Base-by-base conservation (phyloP, 2,329 filamentous ascomycete species). In the Neurospora crassa region DNA sequence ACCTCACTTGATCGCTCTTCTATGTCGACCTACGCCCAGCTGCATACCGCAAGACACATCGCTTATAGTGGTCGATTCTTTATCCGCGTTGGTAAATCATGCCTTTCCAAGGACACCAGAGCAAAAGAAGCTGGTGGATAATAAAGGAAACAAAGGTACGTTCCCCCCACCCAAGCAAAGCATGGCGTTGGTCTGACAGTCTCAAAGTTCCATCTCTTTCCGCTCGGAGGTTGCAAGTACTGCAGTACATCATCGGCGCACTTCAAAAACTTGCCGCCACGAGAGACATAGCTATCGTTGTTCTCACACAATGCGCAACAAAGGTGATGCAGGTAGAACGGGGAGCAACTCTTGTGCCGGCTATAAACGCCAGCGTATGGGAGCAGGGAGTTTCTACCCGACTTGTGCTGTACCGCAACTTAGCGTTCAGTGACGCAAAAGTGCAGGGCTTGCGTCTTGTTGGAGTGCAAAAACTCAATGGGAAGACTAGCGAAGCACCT, bases 281-380 rank as follows among this genome's bases (percentile, higher is more conserved):
- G 40, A 87, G 88, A 74, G 87, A 92, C 76, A 84, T 94, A 69
- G 91, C 93, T 34, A 84, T 97, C 59, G 83, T 97, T 2, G 79
- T 96, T 24, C 85, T 94, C 68, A 93, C 90, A 45, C 94, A 96
- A 78, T 93, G 91, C 72, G 91, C 90, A 59, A 96, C 93, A n/a
- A 91, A 90, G 75, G 90, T 96, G 81, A 90, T 96, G 81, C 89
- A 91, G 73, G 84, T 84, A 4, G 90, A 87, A 74, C 85, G 83
- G 74, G 87, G 85, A 74, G 91, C 94, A 16, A 87, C 90, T 12
- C 83, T 98, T 68, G 87, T 90, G 70, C 91, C 94, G 18, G 89
- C 92, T 53, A 85, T 97, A 73, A 91, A 91, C 71, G 90, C 91
- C 16, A 85, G 85, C 24, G 88, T 91, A 59, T 97, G 94, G 94